Conservation (phyloP, 331 rosid species). For the Telfairia occidentalis region DNA sequence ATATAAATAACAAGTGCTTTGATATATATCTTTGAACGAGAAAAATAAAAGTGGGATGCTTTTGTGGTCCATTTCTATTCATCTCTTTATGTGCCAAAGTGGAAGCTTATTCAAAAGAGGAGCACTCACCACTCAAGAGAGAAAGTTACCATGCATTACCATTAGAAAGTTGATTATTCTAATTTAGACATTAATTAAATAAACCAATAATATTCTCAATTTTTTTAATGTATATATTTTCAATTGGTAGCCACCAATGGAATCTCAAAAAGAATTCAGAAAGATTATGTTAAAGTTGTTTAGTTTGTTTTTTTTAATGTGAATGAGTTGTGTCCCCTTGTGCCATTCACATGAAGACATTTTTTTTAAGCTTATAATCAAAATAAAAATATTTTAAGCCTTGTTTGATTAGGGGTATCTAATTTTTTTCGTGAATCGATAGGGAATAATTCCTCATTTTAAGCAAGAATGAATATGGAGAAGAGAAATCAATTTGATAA, state of each 20-base stretch:
- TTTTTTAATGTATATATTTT: too few species aligned
- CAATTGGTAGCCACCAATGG: constrained; percentile 1
- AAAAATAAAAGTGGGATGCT: not conserved
- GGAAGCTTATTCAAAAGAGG: constrained; percentile 7
- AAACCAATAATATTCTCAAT: not conserved
- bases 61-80: not conserved
- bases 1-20: not conserved
- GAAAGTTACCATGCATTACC: not conserved
- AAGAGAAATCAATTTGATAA: not conserved
- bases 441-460: not conserved
- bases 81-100: not conserved
- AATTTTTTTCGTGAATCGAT: not conserved
- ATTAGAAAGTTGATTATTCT: not conserved
- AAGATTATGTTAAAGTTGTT: not conserved
- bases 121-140: not conserved
- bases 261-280: not conserved
- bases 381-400: not conserved
- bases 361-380: not conserved
- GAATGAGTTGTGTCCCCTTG: constrained; percentile 11
- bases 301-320: not conserved
- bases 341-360: constrained; percentile 1
- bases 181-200: not conserved
- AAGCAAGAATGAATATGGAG: constrained; percentile 1
- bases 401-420: not conserved
- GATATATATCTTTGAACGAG: not conserved